These are phyloP conservation scores for Sutorius australiensis DNA, from an alignment of 768 basidiomycete genomes.

Conservation along the genomic window DNA sequence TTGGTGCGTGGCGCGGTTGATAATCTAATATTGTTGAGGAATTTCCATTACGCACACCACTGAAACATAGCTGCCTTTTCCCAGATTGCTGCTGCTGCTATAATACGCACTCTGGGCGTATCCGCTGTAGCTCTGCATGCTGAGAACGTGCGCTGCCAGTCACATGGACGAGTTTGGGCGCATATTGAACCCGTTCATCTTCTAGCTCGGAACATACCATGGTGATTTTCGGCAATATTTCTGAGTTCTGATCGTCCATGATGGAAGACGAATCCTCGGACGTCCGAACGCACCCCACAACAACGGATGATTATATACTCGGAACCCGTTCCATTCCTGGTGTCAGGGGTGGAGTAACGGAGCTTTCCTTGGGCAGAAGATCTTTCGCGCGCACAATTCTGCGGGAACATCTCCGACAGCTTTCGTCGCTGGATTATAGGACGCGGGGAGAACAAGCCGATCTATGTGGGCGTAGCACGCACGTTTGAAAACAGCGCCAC, in stretches of 20 bases:
- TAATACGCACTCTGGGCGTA: too few species aligned
- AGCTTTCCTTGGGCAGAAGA: background rate
- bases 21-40: too few species aligned
- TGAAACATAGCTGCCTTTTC: too few species aligned
- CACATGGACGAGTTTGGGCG: too few species aligned
- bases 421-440: background rate
- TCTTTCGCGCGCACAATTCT: background rate
- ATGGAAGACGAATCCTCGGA: background rate
- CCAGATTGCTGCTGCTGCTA: too few species aligned
- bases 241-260: background rate
- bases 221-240: background rate
- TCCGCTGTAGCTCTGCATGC: background rate
- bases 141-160: background rate
- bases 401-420: background rate
- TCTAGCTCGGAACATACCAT: background rate
- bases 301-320: background rate
- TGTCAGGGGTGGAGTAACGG: background rate
- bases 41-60: too few species aligned
- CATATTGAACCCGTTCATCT: background rate
- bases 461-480: background rate
- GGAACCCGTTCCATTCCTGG: background rate
- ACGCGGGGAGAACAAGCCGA: background rate
- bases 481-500: background rate
- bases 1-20: too few species aligned
- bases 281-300: background rate